Percentiles rank a stretch among this genome's conserved stretches.
phyloP scores from a whole-genome alignment of 331 rosid genomes.

The Erythrophleum ivorense region DNA sequence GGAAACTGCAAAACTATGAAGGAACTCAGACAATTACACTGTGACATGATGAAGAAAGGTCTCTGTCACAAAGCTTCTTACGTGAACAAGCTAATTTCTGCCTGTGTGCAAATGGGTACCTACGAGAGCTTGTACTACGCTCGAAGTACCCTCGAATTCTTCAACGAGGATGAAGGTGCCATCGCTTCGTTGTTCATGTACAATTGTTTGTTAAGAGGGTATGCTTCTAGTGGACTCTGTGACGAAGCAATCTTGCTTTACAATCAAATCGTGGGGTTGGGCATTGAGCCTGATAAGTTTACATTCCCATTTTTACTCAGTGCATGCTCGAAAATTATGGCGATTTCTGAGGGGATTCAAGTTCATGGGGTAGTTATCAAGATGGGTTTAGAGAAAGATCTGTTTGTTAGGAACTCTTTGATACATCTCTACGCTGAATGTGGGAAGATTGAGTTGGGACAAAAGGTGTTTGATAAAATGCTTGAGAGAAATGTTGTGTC shows the following conservation, averaged over 20 bases:
- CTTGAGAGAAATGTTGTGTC: conserved; percentile 80
- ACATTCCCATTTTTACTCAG: conserved; percentile 76
- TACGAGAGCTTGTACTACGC: conserved; percentile 63
- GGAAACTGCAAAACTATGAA: conserved; percentile 59
- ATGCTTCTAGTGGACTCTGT: conserved; percentile 59
- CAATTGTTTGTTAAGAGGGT: conserved; percentile 70
- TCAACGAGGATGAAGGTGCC: conserved; percentile 39
- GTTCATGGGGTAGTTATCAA: conserved; percentile 66
- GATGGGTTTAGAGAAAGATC: conserved; percentile 69
- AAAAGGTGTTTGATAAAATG: conserved; percentile 82
- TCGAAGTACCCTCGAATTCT: conserved; percentile 47
- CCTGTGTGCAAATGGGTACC: conserved; percentile 63
- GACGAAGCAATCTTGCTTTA: conserved; percentile 58
- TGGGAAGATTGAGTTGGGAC: conserved; percentile 58
- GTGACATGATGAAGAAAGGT: conserved; percentile 61
- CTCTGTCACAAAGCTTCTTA: conserved; percentile 43
- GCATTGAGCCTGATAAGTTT: conserved; percentile 73
- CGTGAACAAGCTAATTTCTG: conserved; percentile 53
- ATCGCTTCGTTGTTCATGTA: conserved; percentile 50
- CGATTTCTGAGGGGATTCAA: conserved; percentile 65
- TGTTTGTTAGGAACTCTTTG: conserved; percentile 70
- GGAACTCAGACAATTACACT: conserved; percentile 67
- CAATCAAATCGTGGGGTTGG: conserved; percentile 55
- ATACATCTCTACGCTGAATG: conserved; percentile 68
- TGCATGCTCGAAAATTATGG: conserved; percentile 64